Evolutionary conservation across 1,139 yeast species (phyloP).

Genomic region (Lodderomyces theae): DNA sequence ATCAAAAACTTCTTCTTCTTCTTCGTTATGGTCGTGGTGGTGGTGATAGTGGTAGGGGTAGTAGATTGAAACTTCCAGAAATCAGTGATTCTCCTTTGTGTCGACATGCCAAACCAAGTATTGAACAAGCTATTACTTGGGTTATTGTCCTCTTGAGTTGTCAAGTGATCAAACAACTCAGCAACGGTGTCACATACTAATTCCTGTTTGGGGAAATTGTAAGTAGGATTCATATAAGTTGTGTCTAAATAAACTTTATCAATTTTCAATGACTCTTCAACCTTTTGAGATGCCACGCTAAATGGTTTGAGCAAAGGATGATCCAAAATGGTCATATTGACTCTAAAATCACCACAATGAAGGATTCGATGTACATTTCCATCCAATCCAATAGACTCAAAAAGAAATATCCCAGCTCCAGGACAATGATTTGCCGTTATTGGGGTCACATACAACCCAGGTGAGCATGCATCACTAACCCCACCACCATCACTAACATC

Average conservation of each 20-base stretch:
- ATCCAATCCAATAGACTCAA: constrained; percentile 47
- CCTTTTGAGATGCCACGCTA: constrained; percentile 22
- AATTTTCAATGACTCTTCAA: constrained; percentile 12
- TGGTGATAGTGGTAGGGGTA: no score
- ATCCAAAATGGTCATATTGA: constrained; percentile 45
- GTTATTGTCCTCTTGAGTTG: constrained; percentile 24
- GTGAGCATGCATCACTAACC: constrained; percentile 20
- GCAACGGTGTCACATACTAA: constrained; percentile 60
- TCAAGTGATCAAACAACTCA: constrained; percentile 45
- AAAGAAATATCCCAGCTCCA: constrained; percentile 80
- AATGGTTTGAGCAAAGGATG: constrained; percentile 31
- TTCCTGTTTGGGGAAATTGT: constrained; percentile 76
- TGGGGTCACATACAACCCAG: constrained; percentile 57
- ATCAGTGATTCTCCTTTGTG: constrained; percentile 46
- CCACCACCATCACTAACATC: constrained; percentile 16
- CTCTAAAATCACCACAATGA: constrained; percentile 94
- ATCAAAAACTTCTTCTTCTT: constrained; percentile 50
- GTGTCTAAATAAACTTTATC: constrained; percentile 80
- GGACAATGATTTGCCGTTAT: constrained; percentile 95
- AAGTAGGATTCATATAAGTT: constrained; percentile 74
- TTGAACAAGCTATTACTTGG: constrained; percentile 25
- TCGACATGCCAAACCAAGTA: constrained; percentile 37
- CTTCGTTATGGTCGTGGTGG: no score
- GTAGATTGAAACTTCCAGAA: constrained; percentile 21
- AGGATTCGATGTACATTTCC: constrained; percentile 38